Evolutionary conservation across 2,329 filamentous ascomycete genomes (phyloP).

Genomic region (Fusarium agapanthi): DNA sequence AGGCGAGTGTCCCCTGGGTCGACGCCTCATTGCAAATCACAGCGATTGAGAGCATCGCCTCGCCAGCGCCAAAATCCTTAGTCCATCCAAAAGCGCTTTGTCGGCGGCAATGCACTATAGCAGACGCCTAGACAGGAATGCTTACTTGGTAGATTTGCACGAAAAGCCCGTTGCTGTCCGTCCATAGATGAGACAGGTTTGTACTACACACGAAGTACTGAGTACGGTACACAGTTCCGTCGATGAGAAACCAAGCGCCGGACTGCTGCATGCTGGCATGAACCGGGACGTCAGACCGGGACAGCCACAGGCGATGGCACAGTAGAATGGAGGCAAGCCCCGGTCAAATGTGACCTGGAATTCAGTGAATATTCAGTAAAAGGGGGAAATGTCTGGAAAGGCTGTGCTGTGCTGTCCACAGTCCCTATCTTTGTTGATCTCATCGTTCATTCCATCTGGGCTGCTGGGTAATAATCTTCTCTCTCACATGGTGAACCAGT

Average conservation of each 20-base stretch:
- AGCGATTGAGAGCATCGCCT: conserved; percentile 18
- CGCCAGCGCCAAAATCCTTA: conserved; percentile 17
- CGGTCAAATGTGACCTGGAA: not conserved
- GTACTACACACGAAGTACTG: not conserved
- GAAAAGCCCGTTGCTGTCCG: not conserved
- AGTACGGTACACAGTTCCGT: not conserved
- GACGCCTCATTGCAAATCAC: conserved; percentile 31
- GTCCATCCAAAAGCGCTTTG: conserved; percentile 8
- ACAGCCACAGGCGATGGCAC: not conserved
- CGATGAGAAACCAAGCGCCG: conserved; percentile 13
- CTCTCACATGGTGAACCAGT: conserved; percentile 17
- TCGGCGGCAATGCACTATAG: not conserved
- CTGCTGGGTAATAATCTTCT: conserved; percentile 1
- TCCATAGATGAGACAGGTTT: conserved; percentile 13
- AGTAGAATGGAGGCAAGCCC: not conserved
- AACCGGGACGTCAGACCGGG: conserved; percentile 7
- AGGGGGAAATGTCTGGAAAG: not conserved
- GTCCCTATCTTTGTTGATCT: conserved; percentile 3
- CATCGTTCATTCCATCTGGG: conserved; percentile 13
- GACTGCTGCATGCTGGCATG: conserved; percentile 14
- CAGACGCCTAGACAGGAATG: conserved; percentile 17
- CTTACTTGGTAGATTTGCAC: not conserved
- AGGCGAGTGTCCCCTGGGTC: conserved; percentile 19
- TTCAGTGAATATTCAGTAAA: not conserved
- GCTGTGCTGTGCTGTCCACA: not conserved